Base-by-base conservation (phyloP, 2,329 filamentous ascomycete species). In the Simplicillium aogashimaense region DNA sequence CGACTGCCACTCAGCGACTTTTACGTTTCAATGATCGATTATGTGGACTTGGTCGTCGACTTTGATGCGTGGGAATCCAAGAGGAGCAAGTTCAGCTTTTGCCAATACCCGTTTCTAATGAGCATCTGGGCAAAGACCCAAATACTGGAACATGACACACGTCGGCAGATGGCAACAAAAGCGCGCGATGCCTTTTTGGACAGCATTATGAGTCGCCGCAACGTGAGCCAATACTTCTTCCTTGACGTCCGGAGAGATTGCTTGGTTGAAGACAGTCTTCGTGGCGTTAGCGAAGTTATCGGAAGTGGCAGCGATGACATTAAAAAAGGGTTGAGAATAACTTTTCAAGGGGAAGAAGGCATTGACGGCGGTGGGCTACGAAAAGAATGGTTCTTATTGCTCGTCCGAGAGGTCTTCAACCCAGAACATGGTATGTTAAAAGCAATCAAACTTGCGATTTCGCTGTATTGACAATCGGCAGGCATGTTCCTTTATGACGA, bases 401-500 rank as follows among this genome's bases (percentile, higher is more conserved):
- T 95, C 16, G 81, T 92, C 37, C 74, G 88, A 49, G 89, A 95
- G 55, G 81, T 95, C 28, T 95, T 95, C 61, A 88, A 94, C 52
- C 87, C 87, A 3, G 79, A 89, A 49, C 84, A 94, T 65, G 86
- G 85, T 88, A 70, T 52, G 78, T 63, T 40, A 29, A 25, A 18
- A 3, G 18, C 16, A 7, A 25, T n/a, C 11, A 9, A 25, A 25
- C 10, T 8, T 7, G 28, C 3, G 11, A 11, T 12, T 38, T 29
- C 20, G 14, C 29, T 3, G 34, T 39, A 40, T 48, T 50, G 18
- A 52, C 41, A 11, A 29, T 35, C 35, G 38, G 3, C 37, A 89
- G 86, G 87, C n/a, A 78, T 95, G 61, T 95, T 95, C 57, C 67
- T 84, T 7, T 95, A 94, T 58, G 89, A 95, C 46, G 86, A 94